Evolutionary conservation across 2,329 filamentous ascomycete genomes (phyloP), one percentile per base, ranked within the genome.

Genomic region (Aspergillus oerlinghausenensis): DNA sequence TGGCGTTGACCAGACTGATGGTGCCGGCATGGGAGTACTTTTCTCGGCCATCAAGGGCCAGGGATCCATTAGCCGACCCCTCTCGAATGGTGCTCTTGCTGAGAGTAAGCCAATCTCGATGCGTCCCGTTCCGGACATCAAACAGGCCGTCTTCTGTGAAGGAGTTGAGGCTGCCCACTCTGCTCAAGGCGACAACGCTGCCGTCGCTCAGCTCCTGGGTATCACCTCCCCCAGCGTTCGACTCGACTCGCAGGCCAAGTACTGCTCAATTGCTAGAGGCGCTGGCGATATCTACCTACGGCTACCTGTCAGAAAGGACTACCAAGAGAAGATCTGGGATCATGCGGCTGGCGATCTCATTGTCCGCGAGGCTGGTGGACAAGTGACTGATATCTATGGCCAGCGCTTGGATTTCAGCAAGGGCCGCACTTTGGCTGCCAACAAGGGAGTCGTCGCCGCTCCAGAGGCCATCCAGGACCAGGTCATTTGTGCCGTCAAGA

Each of bases 281-380:
- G 92, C 92, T 4, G 94, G 92, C 51, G 94, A 99, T 70, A 87
- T 99, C 63, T 99, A 99, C 77, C 83, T 99, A 56, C 85, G 95
- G 54, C 79, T 99, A 57, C 94, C 94, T 3, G 88, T 90, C 28
- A 89, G 85, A 72, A 88, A 88, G 65, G 87, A 88, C 54, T 99
- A 99, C 78, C 86, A 96, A 73, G 94, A 99, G 82, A 99, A 99
- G 84, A 99, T 99, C 65, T 99, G 94, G 94, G 94, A 99, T 72
- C 94, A 99, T 74, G 94, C 94, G 19, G 94, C 93, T 11, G 94
- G 94, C 43, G 92, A 96, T 68, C 78, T 99, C 57, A 92, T 99
- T 64, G 94, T 97, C 43, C 83, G 92, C 56, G 95, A 99, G 77
- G 92, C 94, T 2, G 94, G 94, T 52, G 95, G 94, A 50, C 81